Evolutionary conservation across 2,329 filamentous ascomycete species (phyloP).

Genomic region (Colletotrichum somersetense): DNA sequence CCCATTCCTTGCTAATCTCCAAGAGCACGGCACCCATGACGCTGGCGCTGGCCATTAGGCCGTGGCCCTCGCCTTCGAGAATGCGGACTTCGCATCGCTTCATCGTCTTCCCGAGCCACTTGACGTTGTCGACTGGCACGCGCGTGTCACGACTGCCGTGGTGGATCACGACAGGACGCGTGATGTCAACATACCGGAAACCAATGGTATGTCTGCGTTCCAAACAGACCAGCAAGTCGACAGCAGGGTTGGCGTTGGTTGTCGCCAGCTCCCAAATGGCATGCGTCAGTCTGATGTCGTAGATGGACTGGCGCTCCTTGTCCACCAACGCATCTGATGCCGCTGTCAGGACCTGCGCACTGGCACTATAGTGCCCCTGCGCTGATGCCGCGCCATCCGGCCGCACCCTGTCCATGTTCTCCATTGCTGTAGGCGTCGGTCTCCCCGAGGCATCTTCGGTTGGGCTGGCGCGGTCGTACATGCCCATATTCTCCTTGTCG

Average conservation of each 20-base stretch:
- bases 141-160: slow-evolving; percentile 91
- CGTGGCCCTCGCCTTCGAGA: slow-evolving; percentile 91
- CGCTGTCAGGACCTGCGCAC: slow-evolving; percentile 59
- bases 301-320: slow-evolving; percentile 78
- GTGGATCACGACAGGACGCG: slow-evolving; percentile 89
- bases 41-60: slow-evolving; percentile 91
- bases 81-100: slow-evolving; percentile 91
- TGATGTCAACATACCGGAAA: slow-evolving; percentile 97
- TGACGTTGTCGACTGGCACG: slow-evolving; percentile 94
- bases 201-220: slow-evolving; percentile 93
- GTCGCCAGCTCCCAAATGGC: slow-evolving; percentile 96
- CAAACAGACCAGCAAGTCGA: slow-evolving; percentile 91
- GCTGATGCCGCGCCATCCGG: slow-evolving; percentile 43
- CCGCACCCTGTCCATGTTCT: slow-evolving; percentile 64
- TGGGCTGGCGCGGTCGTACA: slow-evolving; percentile 45
- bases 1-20: slow-evolving; percentile 95
- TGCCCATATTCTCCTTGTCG: slow-evolving; percentile 64
- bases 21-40: slow-evolving; percentile 97
- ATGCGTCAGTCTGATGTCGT: slow-evolving; percentile 88
- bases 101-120: slow-evolving; percentile 96
- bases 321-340: slow-evolving; percentile 74
- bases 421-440: slow-evolving; percentile 51
- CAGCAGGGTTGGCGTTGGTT: slow-evolving; percentile 90
- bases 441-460: slow-evolving; percentile 43
- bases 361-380: slow-evolving; percentile 44